Evolutionary conservation across 1,284 basidiomycete genomes (phyloP), one percentile per base, ranked within the genome.

Genomic region (Macrocybe sp.): DNA sequence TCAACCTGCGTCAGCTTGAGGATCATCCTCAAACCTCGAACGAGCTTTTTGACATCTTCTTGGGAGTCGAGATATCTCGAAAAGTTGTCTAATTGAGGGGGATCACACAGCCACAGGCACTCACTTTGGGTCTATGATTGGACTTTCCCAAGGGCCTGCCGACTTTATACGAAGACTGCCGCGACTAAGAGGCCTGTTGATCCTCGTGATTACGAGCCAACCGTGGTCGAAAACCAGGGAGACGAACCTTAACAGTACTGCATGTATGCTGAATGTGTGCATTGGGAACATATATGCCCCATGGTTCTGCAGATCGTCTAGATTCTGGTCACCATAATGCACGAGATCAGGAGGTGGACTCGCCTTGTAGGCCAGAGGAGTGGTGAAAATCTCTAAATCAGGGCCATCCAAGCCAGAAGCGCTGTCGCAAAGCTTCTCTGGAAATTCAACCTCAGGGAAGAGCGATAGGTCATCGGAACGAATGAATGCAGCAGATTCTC

Each of bases 311-410:
- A 22, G 22, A 28, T 34, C 4, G 35, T 11, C 11, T 37, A 39
- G 41, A 40, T 8, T 14, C 7, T 38, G 32, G 22, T 3, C 22
- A 22, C n/a, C 7, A 7, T 6, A 32, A 46, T 22, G 16, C 11
- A 48, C 7, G 28, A 22, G 16, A 35, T 41, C 44, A 34, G 36
- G 10, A 40, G 34, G 28, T 39, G 31, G 3, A 49, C 43, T 16
- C 34, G 62, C 62, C 57, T 69, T 69, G 52, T 75, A 80, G 3
- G 68, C 69, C 9, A 76, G 37, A 0, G 80, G 72, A 1, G 71
- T 66, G 4, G 67, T 59, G 55, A 84, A 75, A n/a, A 85, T 43
- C 54, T 86, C 83, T 11, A 85, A 60, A 49, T 85, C 83, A 2
- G 83, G 83, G 28, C 78, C 76, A 4, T 70, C 66, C 2, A 70